Evolutionary conservation across 2,329 filamentous ascomycete genomes (phyloP), one percentile per base, ranked within the genome.

Genomic region (Cytospora chrysosperma): DNA sequence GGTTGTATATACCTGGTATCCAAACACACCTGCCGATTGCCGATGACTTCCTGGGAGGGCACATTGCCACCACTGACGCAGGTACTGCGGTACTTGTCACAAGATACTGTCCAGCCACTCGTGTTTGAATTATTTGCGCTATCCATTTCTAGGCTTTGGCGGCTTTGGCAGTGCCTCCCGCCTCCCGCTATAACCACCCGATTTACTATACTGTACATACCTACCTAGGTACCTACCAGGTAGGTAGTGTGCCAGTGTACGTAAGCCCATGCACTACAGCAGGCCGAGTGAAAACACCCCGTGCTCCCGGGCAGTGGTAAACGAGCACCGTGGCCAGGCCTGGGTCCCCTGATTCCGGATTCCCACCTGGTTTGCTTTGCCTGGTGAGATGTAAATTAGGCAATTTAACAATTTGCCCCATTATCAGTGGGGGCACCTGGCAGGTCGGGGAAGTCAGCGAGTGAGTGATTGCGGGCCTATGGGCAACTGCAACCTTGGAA

Each of bases 171-270:
- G 34, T 27, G 26, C 51, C 59, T 30, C 50, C 27, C 49, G 24
- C 21, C 4, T 55, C 37, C 51, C 49, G 27, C 30, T 55, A 51
- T 40, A 50, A 61, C 59, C 51, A 61, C 51, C 59, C 59, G 34
- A 61, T 50, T 61, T 50, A 34, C 34, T 26, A n/a, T n/a, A n/a
- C 30, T 52, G 32, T 21, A 21, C 19, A 17, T n/a, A n/a, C 19
- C 1, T 43, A 24, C 19, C n/a, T 21, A 12, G 9, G 40, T 47
- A 43, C 40, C 13, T 43, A 43, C 6, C 19, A 43, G 32, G 32
- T 9, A 43, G 28, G 28, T 30, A 32, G 30, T 32, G 30, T 32
- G 30, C 30, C n/a, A 30, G 28, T 30, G 32, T 13, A 34, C 7
- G 5, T 34, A 34, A 34, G 32, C 12, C 4, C 32, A 34, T 15